A percentile compares a stretch with the other conserved stretches of the same genome.
phyloP scores from a whole-genome alignment of 208 protist species.

The Vickermania ingenoplastis region DNA sequence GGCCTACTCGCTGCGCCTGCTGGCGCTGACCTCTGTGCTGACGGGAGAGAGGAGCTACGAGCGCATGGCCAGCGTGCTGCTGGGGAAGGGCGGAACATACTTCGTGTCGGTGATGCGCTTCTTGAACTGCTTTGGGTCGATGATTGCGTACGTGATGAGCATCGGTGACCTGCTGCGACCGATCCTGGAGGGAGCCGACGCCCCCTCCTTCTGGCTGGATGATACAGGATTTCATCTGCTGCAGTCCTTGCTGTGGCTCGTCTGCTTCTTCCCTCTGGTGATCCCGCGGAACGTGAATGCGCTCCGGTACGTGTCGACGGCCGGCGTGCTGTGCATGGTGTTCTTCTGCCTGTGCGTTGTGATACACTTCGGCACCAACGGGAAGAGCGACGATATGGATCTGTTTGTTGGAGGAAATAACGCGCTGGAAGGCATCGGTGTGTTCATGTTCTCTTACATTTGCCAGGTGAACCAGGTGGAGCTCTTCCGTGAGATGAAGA shows the following conservation, averaged over 20 bases:
- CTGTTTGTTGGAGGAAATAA: constrained; percentile 38
- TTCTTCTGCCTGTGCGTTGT: constrained; percentile 65
- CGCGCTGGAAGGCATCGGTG: constrained; percentile 43
- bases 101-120: constrained; percentile 59
- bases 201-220: constrained; percentile 31
- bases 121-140: constrained; percentile 60
- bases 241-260: constrained; percentile 30
- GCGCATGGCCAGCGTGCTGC: constrained; percentile 24
- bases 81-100: constrained; percentile 41
- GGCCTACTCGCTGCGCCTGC: constrained; percentile 48
- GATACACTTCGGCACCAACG: constrained; percentile 34
- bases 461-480: constrained; percentile 68
- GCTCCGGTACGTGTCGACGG: constrained; percentile 64
- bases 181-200: constrained; percentile 21
- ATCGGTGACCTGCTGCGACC: constrained; percentile 41
- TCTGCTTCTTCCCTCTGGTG: constrained; percentile 55
- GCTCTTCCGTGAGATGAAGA: constrained; percentile 27
- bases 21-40: constrained; percentile 35
- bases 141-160: constrained; percentile 69
- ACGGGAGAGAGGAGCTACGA: constrained; percentile 51
- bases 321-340: constrained; percentile 52
- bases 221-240: constrained; percentile 28
- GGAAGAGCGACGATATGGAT: constrained; percentile 22
- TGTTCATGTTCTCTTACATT: constrained; percentile 70
- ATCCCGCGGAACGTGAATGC: constrained; percentile 64